A percentile compares a stretch with the other conserved stretches of the same genome.
Evolutionary conservation across 176 grass and related monocot species (phyloP).

Genomic region (Bonia amplexicaulis): DNA sequence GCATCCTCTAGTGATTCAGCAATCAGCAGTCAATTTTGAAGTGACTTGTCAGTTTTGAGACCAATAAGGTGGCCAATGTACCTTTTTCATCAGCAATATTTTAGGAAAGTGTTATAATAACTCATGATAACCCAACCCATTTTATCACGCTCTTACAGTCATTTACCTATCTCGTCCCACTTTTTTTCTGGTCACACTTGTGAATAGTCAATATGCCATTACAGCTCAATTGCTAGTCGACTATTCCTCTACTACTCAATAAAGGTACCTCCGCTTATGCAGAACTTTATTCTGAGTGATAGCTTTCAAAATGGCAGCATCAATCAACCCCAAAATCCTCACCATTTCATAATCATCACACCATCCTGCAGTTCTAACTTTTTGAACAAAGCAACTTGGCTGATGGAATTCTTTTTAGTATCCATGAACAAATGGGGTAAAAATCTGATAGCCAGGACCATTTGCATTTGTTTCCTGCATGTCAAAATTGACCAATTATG

Average conservation of each 20-base stretch:
- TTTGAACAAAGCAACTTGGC: constrained; percentile 25
- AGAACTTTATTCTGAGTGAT: constrained; percentile 38
- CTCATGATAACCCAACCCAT: neutral
- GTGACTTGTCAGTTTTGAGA: constrained; percentile 3
- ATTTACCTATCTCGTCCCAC: constrained; percentile 15
- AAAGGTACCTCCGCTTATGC: constrained; percentile 40
- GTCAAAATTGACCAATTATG: neutral
- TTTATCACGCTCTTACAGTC: neutral
- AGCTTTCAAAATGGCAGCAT: constrained; percentile 43
- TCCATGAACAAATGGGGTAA: neutral
- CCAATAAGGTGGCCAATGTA: constrained; percentile 7
- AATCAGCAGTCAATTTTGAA: constrained; percentile 13
- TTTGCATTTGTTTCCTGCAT: neutral
- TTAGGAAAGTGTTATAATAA: neutral
- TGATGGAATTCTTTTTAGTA: constrained; percentile 4
- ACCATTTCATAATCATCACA: constrained; percentile 50
- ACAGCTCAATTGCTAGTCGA: constrained; percentile 16
- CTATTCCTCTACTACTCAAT: constrained; percentile 33
- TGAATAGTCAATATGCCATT: constrained; percentile 22
- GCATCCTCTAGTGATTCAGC: neutral
- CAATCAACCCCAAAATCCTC: constrained; percentile 20
- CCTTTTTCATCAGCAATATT: constrained; percentile 19
- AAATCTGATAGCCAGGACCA: neutral
- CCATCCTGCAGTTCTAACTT: constrained; percentile 32
- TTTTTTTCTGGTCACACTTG: constrained; percentile 3